Evolutionary conservation across 164 flowering plant species (phyloP).

Genomic region (Stephania yunnanensis): DNA sequence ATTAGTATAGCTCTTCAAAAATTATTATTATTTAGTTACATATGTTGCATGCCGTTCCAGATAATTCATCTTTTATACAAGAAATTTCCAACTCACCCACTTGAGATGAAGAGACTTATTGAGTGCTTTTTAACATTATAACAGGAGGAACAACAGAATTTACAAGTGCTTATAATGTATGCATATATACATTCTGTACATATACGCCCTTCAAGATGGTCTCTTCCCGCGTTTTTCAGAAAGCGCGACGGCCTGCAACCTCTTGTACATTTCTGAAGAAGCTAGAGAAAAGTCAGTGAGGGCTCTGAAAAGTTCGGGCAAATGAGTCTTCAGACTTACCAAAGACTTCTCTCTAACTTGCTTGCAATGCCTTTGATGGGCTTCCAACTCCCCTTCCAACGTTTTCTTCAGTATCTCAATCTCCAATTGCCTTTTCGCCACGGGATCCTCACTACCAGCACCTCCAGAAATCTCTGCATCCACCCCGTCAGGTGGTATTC

Average conservation of each 20-base stretch:
- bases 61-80: background rate
- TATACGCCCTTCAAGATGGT: slow-evolving; percentile 12
- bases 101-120: background rate
- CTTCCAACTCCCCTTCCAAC: slow-evolving; percentile 65
- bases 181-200: background rate
- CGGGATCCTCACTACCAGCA: slow-evolving; percentile 37
- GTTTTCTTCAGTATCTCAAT: slow-evolving; percentile 59
- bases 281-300: slow-evolving; percentile 54
- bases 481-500: slow-evolving; percentile 29
- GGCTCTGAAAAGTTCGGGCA: slow-evolving; percentile 78
- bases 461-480: slow-evolving; percentile 47
- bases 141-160: background rate
- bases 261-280: slow-evolving; percentile 46
- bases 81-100: background rate
- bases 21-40: background rate
- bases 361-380: slow-evolving; percentile 51
- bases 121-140: background rate
- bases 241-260: slow-evolving; percentile 33
- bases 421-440: slow-evolving; percentile 41
- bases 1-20: background rate
- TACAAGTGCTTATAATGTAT: background rate
- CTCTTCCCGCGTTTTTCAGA: slow-evolving; percentile 22
- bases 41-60: background rate
- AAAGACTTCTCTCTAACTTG: slow-evolving; percentile 87
- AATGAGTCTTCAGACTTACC: slow-evolving; percentile 57